Evolutionary conservation across 1,139 yeast genomes (phyloP).

Genomic region (Debaryomyces coudertii): DNA sequence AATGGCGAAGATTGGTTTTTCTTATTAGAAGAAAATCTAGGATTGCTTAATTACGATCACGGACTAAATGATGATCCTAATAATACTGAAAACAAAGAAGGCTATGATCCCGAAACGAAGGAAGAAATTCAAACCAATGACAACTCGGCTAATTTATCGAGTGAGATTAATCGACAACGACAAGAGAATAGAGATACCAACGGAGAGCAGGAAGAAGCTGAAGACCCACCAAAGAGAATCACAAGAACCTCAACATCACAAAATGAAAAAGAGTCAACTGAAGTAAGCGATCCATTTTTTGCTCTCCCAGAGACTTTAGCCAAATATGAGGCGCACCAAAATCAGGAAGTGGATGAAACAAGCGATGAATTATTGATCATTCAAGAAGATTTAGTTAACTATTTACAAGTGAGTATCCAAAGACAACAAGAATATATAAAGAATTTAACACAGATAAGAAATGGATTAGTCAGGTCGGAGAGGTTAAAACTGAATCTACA

Average conservation of each 20-base stretch:
- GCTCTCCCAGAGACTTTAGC: conserved; percentile 40
- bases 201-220: conserved; percentile 46
- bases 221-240: conserved; percentile 57
- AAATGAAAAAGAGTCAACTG: conserved; percentile 21
- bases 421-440: conserved; percentile 89
- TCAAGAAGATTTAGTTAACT: conserved; percentile 48
- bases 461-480: conserved; percentile 77
- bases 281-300: conserved; percentile 42
- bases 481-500: conserved; percentile 67
- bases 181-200: conserved; percentile 3
- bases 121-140: conserved; percentile 35
- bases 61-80: conserved; percentile 45
- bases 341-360: conserved; percentile 26
- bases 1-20: conserved; percentile 85
- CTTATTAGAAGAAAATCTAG: conserved; percentile 63
- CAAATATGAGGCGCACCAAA: conserved; percentile 41
- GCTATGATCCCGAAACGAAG: conserved; percentile 38
- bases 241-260: conserved; percentile 19
- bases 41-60: conserved; percentile 72
- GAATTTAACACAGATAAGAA: conserved; percentile 69
- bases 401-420: conserved; percentile 62
- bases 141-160: conserved; percentile 36
- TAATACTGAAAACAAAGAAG: conserved; percentile 45
- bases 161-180: not conserved
- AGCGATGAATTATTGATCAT: conserved; percentile 32